Base-by-base conservation (phyloP, 73 alveolate species). In the Paramecium pentaurelia region DNA sequence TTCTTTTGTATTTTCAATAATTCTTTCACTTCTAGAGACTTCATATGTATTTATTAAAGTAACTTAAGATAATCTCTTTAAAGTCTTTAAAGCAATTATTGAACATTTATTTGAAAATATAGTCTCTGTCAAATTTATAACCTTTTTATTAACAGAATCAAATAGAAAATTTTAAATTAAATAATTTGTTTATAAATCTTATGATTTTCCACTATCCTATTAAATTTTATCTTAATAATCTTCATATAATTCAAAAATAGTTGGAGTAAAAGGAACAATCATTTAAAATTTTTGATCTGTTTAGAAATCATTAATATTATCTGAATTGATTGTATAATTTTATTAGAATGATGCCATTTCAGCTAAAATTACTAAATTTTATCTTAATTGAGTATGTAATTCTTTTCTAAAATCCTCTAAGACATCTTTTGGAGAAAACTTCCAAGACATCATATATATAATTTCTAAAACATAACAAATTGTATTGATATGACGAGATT, bases 231-330 rank as follows among this genome's bases (percentile, higher is more conserved):
- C 9, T 18, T 54, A n/a, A 54, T 75, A 75, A 37, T 75, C 60
- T 22, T 75, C 22, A 28, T 75, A 75, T 11, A 64, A 36, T 87
- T 87, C 60, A 87, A 42, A 87, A 10, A 87, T 87, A 16, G 49
- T 54, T 6, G 93, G 93, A 32, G 93, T 16, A 32, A 87, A 64
- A 2, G 93, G 93, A 37, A 77, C 89, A 38, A 87, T 70, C 54
- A 87, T 1, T 45, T 54, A 22, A 8, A 87, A 54, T n/a, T 86
- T 71, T 28, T 60, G 36, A 60, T 86, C 71, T 27, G 20, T 30
- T 25, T 40, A 30, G 30, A 54, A 6, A 49, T 36, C 34, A 30
- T 3, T 27, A 32, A 8, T 34, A 9, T 27, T 47, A 11, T 30
- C 49, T 32, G 60, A 27, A 25, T 30, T n/a, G 5, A 71, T 16